Conservation (phyloP, 2,329 filamentous ascomycete species). For the Grosmannia huntii region DNA sequence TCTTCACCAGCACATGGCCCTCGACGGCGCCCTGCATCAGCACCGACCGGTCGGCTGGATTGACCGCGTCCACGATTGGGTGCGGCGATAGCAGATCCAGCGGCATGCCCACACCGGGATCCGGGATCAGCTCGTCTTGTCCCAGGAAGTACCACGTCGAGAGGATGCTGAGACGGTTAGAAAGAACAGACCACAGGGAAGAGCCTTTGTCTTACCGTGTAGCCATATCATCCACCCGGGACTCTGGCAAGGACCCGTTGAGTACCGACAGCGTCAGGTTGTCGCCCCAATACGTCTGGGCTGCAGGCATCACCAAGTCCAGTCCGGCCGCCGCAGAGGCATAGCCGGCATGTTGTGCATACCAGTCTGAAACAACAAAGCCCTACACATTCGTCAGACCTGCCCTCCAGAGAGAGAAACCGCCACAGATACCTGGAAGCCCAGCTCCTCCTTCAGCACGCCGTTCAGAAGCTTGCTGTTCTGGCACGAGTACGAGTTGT, state of each 20-base stretch:
- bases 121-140: conserved; percentile 13
- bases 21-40: conserved; percentile 42
- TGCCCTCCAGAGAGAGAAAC: neutral
- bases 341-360: conserved; percentile 50
- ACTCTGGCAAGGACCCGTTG: conserved; percentile 43
- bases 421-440: conserved; percentile 29
- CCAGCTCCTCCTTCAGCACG: conserved; percentile 48
- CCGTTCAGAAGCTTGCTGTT: conserved; percentile 57
- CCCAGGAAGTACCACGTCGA: neutral
- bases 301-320: conserved; percentile 56
- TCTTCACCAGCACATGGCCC: conserved; percentile 67
- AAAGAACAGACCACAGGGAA: conserved; percentile 5
- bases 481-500: conserved; percentile 58
- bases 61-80: conserved; percentile 34
- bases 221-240: conserved; percentile 58
- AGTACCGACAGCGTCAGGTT: conserved; percentile 46
- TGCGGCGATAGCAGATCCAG: conserved; percentile 41
- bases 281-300: conserved; percentile 25
- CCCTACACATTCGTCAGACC: conserved; percentile 34
- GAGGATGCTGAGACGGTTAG: neutral
- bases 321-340: conserved; percentile 50
- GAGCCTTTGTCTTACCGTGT: conserved; percentile 30
- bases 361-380: conserved; percentile 56
- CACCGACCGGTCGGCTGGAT: conserved; percentile 26
- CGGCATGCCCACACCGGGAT: conserved; percentile 38